phyloP scores from a whole-genome alignment of 2,329 filamentous ascomycete species.

The Lachnellula suecica region DNA sequence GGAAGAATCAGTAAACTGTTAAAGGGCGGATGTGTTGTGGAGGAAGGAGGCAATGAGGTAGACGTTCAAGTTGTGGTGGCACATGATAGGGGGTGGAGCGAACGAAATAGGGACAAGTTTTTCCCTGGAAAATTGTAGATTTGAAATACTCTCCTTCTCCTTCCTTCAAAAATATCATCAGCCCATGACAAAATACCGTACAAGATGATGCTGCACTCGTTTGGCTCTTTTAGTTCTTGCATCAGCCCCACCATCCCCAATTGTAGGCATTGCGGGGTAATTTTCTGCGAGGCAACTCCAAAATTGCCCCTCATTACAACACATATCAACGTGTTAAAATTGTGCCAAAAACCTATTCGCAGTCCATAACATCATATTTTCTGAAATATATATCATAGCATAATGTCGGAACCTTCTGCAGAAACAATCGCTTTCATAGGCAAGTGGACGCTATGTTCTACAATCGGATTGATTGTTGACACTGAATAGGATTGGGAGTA shows the following conservation, averaged over 20 bases:
- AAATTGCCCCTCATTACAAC: too few relatives aligned
- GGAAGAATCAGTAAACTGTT: conserved; percentile 40
- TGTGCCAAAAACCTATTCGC: too few relatives aligned
- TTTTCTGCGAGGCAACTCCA: too few relatives aligned
- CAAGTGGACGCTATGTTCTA: conserved; percentile 39
- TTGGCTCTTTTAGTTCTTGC: not conserved
- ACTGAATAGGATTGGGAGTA: conserved; percentile 42
- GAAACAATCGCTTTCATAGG: conserved; percentile 34
- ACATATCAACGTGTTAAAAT: too few relatives aligned
- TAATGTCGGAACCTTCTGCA: too few relatives aligned
- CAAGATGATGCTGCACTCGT: not conserved
- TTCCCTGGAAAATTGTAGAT: conserved; percentile 16
- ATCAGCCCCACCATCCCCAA: not conserved
- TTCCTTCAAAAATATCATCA: not conserved
- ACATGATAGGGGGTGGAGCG: conserved; percentile 49
- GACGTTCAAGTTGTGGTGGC: conserved; percentile 50
- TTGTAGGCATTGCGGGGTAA: not conserved
- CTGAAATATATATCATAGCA: too few relatives aligned
- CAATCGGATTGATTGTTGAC: not conserved
- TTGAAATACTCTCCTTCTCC: not conserved
- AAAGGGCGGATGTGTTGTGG: conserved; percentile 19
- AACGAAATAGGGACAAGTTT: conserved; percentile 36
- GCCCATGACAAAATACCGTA: not conserved
- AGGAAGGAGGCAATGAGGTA: not conserved
- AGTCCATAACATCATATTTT: too few relatives aligned